These are phyloP conservation scores for Aspergillus hiratsukae DNA, from an alignment of 2,329 filamentous ascomycete species.

Conservation along the genomic window DNA sequence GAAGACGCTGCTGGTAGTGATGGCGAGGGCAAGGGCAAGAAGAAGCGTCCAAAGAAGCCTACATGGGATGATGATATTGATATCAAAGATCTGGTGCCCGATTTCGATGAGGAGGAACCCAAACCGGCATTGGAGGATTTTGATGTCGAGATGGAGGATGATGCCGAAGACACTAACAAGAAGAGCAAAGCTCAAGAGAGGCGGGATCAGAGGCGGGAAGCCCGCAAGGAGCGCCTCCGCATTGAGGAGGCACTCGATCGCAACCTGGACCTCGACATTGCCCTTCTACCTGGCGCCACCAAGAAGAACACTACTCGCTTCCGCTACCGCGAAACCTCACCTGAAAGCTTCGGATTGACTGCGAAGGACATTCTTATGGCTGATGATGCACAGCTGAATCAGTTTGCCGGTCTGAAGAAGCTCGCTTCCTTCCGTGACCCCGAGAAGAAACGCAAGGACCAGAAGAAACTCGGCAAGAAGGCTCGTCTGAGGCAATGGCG, in stretches of 20 bases:
- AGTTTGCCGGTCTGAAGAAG: slow-evolving; percentile 92
- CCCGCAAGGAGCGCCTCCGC: slow-evolving; percentile 74
- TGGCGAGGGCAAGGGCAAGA: slow-evolving; percentile 43
- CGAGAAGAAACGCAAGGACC: slow-evolving; percentile 84
- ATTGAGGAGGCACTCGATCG: slow-evolving; percentile 84
- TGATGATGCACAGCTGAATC: slow-evolving; percentile 78
- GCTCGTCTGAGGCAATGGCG: slow-evolving; percentile 84
- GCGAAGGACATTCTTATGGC: slow-evolving; percentile 87
- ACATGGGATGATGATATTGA: slow-evolving; percentile 97
- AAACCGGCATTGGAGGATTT: slow-evolving; percentile 54
- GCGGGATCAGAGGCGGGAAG: slow-evolving; percentile 61
- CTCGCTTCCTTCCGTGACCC: slow-evolving; percentile 81
- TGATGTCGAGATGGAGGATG: slow-evolving; percentile 47
- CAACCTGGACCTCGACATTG: slow-evolving; percentile 68
- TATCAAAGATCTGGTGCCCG: slow-evolving; percentile 84
- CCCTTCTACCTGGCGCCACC: slow-evolving; percentile 52
- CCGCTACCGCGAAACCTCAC: slow-evolving; percentile 91
- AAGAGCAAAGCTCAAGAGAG: slow-evolving; percentile 47
- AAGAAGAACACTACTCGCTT: slow-evolving; percentile 58
- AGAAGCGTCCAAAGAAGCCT: slow-evolving; percentile 71
- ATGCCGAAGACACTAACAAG: slow-evolving; percentile 39
- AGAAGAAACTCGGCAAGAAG: slow-evolving; percentile 89
- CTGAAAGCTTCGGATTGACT: slow-evolving; percentile 83
- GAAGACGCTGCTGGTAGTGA: slow-evolving; percentile 53
- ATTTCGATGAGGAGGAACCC: slow-evolving; percentile 74